A percentile compares a stretch with the other conserved stretches of the same genome.
phyloP scores from a whole-genome alignment of 768 basidiomycete genomes.

The Hebeloma cylindrosporum region DNA sequence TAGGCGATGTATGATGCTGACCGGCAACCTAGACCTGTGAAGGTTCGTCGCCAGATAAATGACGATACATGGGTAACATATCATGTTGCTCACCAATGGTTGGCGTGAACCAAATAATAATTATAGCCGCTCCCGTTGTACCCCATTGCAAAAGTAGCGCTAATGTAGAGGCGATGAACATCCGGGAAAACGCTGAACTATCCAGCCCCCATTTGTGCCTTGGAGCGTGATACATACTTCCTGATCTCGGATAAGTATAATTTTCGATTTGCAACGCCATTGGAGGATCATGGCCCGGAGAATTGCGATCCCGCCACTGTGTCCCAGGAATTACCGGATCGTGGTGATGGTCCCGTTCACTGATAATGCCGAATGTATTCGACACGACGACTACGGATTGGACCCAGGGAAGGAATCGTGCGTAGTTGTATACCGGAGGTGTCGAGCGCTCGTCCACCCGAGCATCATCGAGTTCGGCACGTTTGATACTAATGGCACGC shows the following conservation, averaged over 20 bases:
- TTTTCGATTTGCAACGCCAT: not conserved
- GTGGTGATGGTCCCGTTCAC: constrained; percentile 6
- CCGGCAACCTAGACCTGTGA: constrained; percentile 33
- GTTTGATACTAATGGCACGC: not conserved
- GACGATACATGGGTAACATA: too few species aligned
- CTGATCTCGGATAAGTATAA: too few species aligned
- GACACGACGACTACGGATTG: constrained; percentile 13
- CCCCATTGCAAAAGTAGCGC: constrained; percentile 27
- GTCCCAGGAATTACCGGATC: constrained; percentile 3
- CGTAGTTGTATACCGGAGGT: constrained; percentile 23
- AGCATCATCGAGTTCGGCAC: not conserved
- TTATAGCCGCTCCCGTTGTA: constrained; percentile 23
- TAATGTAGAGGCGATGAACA: constrained; percentile 12
- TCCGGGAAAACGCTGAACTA: constrained; percentile 8
- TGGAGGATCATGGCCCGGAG: not conserved
- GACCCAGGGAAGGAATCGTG: constrained; percentile 22
- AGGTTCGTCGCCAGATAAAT: too few species aligned
- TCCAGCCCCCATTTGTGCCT: constrained; percentile 8
- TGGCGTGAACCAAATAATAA: constrained; percentile 23
- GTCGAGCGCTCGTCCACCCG: constrained; percentile 18
- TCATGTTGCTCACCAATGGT: constrained; percentile 26
- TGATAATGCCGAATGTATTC: constrained; percentile 12
- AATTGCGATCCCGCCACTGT: not conserved
- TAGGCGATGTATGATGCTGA: constrained; percentile 33
- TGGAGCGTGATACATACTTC: not conserved